phyloP scores from a whole-genome alignment of 768 basidiomycete genomes.

The Tylopilus intermedius region DNA sequence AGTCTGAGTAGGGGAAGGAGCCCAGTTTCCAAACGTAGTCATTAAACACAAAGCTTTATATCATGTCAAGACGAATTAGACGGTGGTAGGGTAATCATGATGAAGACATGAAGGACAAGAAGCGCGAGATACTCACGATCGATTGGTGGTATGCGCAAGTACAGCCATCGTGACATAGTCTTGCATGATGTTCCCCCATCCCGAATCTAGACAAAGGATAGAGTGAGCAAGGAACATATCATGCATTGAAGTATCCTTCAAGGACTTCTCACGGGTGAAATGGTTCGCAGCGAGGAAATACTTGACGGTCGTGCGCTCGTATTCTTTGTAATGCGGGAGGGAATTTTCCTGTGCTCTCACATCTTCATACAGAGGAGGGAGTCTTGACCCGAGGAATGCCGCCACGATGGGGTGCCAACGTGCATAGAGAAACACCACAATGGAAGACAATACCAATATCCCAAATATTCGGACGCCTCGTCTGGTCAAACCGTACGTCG shows the following conservation, averaged over 20 bases:
- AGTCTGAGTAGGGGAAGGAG: slow-evolving; percentile 33
- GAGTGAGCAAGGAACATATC: not conserved
- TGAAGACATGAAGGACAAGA: not conserved
- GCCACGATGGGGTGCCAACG: slow-evolving; percentile 4
- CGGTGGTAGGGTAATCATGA: not conserved
- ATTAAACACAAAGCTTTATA: slow-evolving; percentile 38
- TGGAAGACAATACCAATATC: slow-evolving; percentile 4
- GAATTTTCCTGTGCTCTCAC: slow-evolving; percentile 35
- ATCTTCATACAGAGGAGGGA: slow-evolving; percentile 41
- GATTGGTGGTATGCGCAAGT: slow-evolving; percentile 31
- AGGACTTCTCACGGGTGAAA: slow-evolving; percentile 30
- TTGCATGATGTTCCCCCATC: slow-evolving; percentile 41
- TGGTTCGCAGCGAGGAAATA: slow-evolving; percentile 50
- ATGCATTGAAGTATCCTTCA: not conserved
- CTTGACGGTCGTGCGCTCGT: slow-evolving; percentile 33
- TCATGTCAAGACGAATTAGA: slow-evolving; percentile 1
- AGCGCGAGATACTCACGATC: slow-evolving; percentile 27
- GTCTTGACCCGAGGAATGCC: not conserved
- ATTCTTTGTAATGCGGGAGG: slow-evolving; percentile 38
- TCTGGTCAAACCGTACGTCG: slow-evolving; percentile 19
- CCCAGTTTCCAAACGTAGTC: slow-evolving; percentile 40
- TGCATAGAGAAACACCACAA: slow-evolving; percentile 11
- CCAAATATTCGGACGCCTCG: slow-evolving; percentile 20
- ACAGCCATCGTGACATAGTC: slow-evolving; percentile 35
- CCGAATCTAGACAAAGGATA: slow-evolving; percentile 26